Evolutionary conservation across 192 early-diverging fungal species (phyloP).

Genomic region (Mortierella alpina): DNA sequence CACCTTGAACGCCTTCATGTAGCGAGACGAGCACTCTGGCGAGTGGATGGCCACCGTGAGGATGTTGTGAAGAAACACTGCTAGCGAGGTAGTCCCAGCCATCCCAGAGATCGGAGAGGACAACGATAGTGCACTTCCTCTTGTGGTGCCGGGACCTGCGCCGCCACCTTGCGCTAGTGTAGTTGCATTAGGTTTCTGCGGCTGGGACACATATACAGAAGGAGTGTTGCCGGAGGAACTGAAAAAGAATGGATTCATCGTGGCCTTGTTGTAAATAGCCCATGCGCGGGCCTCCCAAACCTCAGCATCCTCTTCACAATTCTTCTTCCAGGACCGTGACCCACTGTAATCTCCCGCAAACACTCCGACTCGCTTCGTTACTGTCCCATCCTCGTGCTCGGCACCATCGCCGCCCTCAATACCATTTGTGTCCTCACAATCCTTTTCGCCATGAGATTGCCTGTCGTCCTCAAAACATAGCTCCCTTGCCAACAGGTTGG

Average conservation of each 20-base stretch:
- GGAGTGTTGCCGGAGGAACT: not conserved
- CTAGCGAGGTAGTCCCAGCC: slow-evolving; percentile 15
- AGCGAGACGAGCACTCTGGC: slow-evolving; percentile 25
- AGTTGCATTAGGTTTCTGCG: not conserved
- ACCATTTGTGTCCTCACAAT: not conserved
- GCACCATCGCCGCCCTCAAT: not conserved
- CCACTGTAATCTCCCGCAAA: not conserved
- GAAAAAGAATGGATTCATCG: slow-evolving; percentile 14
- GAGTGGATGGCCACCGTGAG: slow-evolving; percentile 35
- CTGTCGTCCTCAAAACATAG: slow-evolving; percentile 18
- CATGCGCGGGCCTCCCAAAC: slow-evolving; percentile 42
- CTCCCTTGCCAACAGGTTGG: slow-evolving; percentile 8
- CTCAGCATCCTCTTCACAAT: slow-evolving; percentile 17
- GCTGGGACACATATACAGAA: not conserved
- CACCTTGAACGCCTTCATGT: slow-evolving; percentile 26
- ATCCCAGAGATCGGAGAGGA: not conserved
- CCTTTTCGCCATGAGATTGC: not conserved
- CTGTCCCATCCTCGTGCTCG: not conserved
- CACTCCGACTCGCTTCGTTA: not conserved
- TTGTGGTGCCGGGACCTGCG: not conserved
- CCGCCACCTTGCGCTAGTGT: not conserved
- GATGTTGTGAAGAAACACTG: slow-evolving; percentile 35
- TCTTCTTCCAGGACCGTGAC: not conserved
- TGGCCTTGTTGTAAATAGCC: slow-evolving; percentile 43
- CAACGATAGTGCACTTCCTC: not conserved